Percentiles rank a stretch among this genome's conserved stretches.
Conservation (phyloP, 2,329 filamentous ascomycete species). For the Penicillium hesseltinei region DNA sequence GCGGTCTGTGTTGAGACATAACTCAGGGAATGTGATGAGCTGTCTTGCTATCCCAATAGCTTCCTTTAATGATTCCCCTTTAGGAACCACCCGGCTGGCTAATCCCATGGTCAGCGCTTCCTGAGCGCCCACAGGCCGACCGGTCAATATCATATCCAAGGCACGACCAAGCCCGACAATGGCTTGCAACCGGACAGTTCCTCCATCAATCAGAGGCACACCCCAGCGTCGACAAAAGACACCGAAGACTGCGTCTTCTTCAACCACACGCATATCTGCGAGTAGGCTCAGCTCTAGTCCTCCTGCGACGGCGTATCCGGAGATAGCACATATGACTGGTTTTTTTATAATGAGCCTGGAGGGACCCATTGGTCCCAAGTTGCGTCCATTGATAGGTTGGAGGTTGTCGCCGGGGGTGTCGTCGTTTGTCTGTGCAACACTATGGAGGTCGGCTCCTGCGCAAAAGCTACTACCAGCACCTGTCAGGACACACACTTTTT, state of each 20-base stretch:
- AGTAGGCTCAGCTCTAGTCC: slow-evolving; percentile 55
- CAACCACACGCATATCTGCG: slow-evolving; percentile 54
- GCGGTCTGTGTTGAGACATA: slow-evolving; percentile 54
- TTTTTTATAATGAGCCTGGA: slow-evolving; percentile 52
- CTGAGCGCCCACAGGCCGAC: slow-evolving; percentile 48
- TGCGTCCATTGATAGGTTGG: slow-evolving; percentile 37
- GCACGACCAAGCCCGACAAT: slow-evolving; percentile 55
- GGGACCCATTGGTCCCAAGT: slow-evolving; percentile 53
- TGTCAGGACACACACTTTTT: slow-evolving; percentile 55
- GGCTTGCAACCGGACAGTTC: slow-evolving; percentile 53
- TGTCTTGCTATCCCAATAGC: slow-evolving; percentile 49
- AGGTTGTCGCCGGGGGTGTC: slow-evolving; percentile 19
- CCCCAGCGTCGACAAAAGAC: slow-evolving; percentile 57
- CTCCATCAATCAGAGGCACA: slow-evolving; percentile 53
- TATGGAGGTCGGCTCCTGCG: slow-evolving; percentile 54
- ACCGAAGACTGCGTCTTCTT: slow-evolving; percentile 55
- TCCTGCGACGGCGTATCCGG: slow-evolving; percentile 55
- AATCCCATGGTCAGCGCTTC: slow-evolving; percentile 55
- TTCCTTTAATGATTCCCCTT: slow-evolving; percentile 51
- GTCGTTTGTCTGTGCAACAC: slow-evolving; percentile 34
- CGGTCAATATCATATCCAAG: slow-evolving; percentile 58
- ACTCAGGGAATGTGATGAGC: slow-evolving; percentile 52
- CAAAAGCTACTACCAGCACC: slow-evolving; percentile 52
- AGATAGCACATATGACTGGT: slow-evolving; percentile 53
- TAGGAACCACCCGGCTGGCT: slow-evolving; percentile 53